Conservation (phyloP, 1,284 basidiomycete species). For the Malassezia cuniculi region DNA sequence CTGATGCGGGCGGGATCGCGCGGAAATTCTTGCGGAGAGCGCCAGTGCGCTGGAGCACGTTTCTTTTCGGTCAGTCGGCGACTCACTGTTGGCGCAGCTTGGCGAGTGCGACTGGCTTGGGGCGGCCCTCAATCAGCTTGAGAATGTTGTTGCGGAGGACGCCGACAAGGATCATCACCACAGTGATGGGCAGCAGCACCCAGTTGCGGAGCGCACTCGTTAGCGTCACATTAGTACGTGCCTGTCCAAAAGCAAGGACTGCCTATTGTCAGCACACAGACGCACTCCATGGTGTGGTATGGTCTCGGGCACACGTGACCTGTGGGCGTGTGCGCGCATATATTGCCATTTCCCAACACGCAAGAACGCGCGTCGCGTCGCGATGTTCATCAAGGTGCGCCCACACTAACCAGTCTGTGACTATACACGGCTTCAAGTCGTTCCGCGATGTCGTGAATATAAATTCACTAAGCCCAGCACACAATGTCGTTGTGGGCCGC, state of each 20-base stretch:
- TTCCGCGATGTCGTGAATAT: conserved; percentile 57
- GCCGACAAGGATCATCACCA: conserved; percentile 96
- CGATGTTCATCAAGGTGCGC: conserved; percentile 20
- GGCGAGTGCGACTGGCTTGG: conserved; percentile 64
- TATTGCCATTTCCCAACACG: too few species aligned
- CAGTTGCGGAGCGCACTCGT: conserved; percentile 47
- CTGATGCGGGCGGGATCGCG: conserved; percentile 27
- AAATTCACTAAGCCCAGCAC: conserved; percentile 49
- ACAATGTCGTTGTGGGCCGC: conserved; percentile 45
- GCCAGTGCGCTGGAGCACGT: conserved; percentile 26
- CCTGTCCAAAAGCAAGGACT: conserved; percentile 12
- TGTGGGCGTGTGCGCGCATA: too few species aligned
- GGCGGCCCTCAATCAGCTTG: conserved; percentile 65
- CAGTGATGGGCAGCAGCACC: conserved; percentile 86
- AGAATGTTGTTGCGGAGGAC: conserved; percentile 87
- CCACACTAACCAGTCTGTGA: conserved; percentile 20
- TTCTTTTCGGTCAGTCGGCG: conserved; percentile 9
- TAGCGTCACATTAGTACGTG: neutral
- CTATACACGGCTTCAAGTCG: conserved; percentile 71
- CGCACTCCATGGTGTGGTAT: too few species aligned
- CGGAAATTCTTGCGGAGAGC: conserved; percentile 31
- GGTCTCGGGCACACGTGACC: too few species aligned
- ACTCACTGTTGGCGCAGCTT: conserved; percentile 87
- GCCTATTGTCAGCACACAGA: neutral
- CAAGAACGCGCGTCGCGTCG: neutral